These are phyloP conservation scores for Rhizopus stolonifer DNA, from an alignment of 371 early-diverging fungal genomes.

Conservation along the genomic window DNA sequence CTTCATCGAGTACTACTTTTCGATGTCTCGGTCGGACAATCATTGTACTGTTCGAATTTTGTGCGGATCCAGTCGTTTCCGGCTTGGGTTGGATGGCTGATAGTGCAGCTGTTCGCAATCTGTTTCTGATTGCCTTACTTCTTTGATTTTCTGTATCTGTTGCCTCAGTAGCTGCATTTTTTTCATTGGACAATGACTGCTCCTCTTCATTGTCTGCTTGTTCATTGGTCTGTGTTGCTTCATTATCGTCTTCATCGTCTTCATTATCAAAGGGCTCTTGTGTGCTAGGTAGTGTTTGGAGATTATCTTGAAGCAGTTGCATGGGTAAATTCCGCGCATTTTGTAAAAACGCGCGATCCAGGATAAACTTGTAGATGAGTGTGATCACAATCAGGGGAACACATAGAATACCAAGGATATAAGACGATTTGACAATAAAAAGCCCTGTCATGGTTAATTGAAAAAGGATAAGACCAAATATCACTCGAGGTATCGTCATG, in stretches of 20 bases:
- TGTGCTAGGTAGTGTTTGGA: slow-evolving; percentile 13
- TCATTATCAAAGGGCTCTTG: background rate
- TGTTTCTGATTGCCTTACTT: slow-evolving; percentile 9
- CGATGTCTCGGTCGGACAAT: slow-evolving; percentile 11
- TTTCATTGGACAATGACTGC: too few relatives aligned
- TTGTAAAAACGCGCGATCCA: slow-evolving; percentile 47
- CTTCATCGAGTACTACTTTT: slow-evolving; percentile 50
- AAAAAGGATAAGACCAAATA: slow-evolving; percentile 78
- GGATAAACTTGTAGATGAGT: slow-evolving; percentile 45
- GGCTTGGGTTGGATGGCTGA: slow-evolving; percentile 14
- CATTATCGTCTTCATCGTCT: background rate
- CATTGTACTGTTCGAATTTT: background rate
- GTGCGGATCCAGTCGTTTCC: background rate
- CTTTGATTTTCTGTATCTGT: background rate
- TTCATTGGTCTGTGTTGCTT: too few relatives aligned
- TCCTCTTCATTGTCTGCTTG: too few relatives aligned
- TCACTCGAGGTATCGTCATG: slow-evolving; percentile 73
- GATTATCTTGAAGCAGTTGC: slow-evolving; percentile 33
- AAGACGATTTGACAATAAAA: slow-evolving; percentile 53
- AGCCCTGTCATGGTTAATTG: slow-evolving; percentile 84
- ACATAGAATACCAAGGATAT: slow-evolving; percentile 38
- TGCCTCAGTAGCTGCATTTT: background rate
- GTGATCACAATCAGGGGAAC: slow-evolving; percentile 52
- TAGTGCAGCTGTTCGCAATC: slow-evolving; percentile 29
- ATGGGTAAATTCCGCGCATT: slow-evolving; percentile 47